Conservation (phyloP, 257 asterid genomes). For the Eustoma russellianum region DNA sequence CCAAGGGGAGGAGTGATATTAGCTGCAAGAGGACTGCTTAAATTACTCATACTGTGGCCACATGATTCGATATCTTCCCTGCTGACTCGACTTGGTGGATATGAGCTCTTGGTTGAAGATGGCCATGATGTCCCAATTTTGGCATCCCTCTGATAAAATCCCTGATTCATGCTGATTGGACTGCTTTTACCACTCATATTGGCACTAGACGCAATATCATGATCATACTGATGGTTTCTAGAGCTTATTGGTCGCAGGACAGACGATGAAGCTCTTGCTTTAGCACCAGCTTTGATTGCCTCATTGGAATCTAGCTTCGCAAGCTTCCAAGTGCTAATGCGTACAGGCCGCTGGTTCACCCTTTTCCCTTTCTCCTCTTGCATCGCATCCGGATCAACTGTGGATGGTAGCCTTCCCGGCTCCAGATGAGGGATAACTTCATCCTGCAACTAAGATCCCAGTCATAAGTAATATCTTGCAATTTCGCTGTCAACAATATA, state of each 20-base stretch:
- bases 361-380: conserved; percentile 56
- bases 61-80: conserved; percentile 69
- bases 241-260: conserved; percentile 70
- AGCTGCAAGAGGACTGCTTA: conserved; percentile 72
- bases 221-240: conserved; percentile 41
- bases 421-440: conserved; percentile 84
- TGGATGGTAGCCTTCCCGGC: conserved; percentile 87
- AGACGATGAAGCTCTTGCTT: conserved; percentile 91
- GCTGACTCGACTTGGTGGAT: conserved; percentile 72
- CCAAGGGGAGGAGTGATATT: conserved; percentile 44
- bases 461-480: background rate
- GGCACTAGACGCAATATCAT: conserved; percentile 50
- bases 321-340: conserved; percentile 95
- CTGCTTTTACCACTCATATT: conserved; percentile 67
- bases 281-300: conserved; percentile 86
- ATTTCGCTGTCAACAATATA: no score
- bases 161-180: conserved; percentile 58
- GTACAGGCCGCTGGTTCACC: conserved; percentile 56
- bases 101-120: conserved; percentile 63
- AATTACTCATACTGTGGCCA: conserved; percentile 56
- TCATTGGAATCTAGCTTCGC: conserved; percentile 77
- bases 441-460: conserved; percentile 38
- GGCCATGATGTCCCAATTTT: conserved; percentile 52
- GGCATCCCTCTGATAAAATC: conserved; percentile 37
- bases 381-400: conserved; percentile 74